Percentiles rank a stretch among this genome's conserved stretches.
phyloP scores from a whole-genome alignment of 768 basidiomycete genomes.

The Tricholomella constricta region DNA sequence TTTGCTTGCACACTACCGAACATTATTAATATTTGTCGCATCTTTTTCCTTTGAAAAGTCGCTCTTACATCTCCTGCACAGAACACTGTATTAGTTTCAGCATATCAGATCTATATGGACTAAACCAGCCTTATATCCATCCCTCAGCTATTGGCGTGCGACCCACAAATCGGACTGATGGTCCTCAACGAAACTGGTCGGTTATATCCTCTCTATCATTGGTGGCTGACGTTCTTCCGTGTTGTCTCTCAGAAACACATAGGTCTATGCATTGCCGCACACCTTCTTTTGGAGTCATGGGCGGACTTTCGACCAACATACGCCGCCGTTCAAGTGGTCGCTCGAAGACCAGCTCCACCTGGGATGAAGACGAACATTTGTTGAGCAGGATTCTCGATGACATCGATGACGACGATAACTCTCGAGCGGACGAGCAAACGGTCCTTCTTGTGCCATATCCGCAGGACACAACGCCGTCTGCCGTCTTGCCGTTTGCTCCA shows the following conservation, averaged over 20 bases:
- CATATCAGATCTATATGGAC: constrained; percentile 21
- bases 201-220: background rate
- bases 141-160: background rate
- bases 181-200: background rate
- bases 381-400: background rate
- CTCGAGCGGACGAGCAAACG: background rate
- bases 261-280: constrained; percentile 7
- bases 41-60: constrained; percentile 3
- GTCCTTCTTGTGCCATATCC: background rate
- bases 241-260: background rate
- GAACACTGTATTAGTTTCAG: constrained; percentile 19
- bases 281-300: constrained; percentile 5
- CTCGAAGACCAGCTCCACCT: background rate
- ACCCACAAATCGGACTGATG: background rate
- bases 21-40: constrained; percentile 16
- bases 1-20: constrained; percentile 15
- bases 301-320: background rate
- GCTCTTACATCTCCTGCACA: constrained; percentile 7
- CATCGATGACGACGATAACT: background rate
- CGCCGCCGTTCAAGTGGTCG: constrained; percentile 16
- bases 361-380: background rate
- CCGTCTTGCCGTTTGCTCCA: background rate
- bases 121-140: constrained; percentile 5
- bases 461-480: background rate
- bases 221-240: constrained; percentile 11